Conservation (phyloP, 2,329 filamentous ascomycete species). For the Fusarium sp. region DNA sequence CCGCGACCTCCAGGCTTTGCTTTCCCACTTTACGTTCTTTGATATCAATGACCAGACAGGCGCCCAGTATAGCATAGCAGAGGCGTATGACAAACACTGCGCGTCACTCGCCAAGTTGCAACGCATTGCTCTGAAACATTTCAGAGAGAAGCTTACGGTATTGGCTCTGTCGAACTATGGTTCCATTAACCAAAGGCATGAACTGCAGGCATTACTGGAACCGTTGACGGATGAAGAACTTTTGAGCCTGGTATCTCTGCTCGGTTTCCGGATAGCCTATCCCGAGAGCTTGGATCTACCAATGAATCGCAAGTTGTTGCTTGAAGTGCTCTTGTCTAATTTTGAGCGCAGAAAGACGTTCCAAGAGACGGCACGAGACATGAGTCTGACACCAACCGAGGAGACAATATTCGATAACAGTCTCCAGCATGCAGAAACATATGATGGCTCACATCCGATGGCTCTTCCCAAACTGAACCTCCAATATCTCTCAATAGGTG, state of each 20-base stretch:
- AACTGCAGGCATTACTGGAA: constrained; percentile 79
- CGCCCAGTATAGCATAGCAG: constrained; percentile 72
- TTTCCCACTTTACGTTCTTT: constrained; percentile 88
- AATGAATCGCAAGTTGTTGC: constrained; percentile 69
- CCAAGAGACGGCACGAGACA: constrained; percentile 75
- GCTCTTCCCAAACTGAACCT: constrained; percentile 94
- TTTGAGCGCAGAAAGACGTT: constrained; percentile 84
- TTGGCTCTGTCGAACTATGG: constrained; percentile 92
- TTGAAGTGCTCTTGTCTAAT: constrained; percentile 76
- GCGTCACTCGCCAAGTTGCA: constrained; percentile 80
- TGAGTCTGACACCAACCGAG: constrained; percentile 87
- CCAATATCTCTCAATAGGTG: constrained; percentile 92
- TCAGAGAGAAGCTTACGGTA: constrained; percentile 90
- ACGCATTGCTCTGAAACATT: constrained; percentile 77
- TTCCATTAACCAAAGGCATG: constrained; percentile 80
- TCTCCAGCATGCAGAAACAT: constrained; percentile 82
- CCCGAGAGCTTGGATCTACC: constrained; percentile 73
- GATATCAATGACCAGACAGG: constrained; percentile 92
- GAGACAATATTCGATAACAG: constrained; percentile 78
- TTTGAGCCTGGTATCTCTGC: constrained; percentile 68
- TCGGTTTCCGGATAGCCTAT: constrained; percentile 85
- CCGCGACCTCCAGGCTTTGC: constrained; percentile 79
- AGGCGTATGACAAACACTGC: constrained; percentile 84
- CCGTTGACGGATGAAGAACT: constrained; percentile 79
- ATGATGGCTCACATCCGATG: constrained; percentile 85